Base-by-base conservation (phyloP, 148 eudicot species). In the Heliosperma pusillum region DNA sequence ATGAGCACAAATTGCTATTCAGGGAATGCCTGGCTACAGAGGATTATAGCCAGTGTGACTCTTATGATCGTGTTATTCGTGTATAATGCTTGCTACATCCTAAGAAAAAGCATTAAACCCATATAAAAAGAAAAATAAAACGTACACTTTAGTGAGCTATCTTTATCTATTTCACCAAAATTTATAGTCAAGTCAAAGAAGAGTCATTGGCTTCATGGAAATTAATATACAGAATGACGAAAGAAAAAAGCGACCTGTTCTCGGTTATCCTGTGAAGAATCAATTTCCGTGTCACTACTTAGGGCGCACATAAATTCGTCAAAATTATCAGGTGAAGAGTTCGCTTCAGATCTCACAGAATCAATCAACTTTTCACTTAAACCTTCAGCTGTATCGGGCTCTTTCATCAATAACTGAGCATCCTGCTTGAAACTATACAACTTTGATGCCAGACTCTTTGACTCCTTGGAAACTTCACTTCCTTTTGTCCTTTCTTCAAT, bases 341-440 rank as follows among this genome's bases (percentile, higher is more conserved):
- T 83, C 60, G 72, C 57, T 47, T 56, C 60, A 12, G 87, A 66
- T 80, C 25, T 45, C 44, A 71, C 70, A 53, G 67, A 68, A 50
- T 68, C 77, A 17, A 13, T 73, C 21, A 10, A 64, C 77, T 82
- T 79, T 19, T 74, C 81, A 69, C 72, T 79, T 21, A 80, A 80
- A 27, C 71, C 80, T 20, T 70, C 71, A 76, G 82, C 81, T 45
- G 74, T 74, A 74, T 77, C 80, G 17, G 76, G 66, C 72, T 88
- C 88, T 79, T 82, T 85, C 56, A 73, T 79, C 30, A 78, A 72
- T 66, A 88, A 81, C 55, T 83, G 87, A 75, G 86, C 82, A 79
- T 84, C 89, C 71, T 88, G 88, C 82, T 90, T 90, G 82, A 94
- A 94, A 81, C 97, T 94, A 79, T 88, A 89, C 78, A 94, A 74